Base-by-base conservation (phyloP, 495 filamentous ascomycete genomes). In the Aspergillus baeticus region DNA sequence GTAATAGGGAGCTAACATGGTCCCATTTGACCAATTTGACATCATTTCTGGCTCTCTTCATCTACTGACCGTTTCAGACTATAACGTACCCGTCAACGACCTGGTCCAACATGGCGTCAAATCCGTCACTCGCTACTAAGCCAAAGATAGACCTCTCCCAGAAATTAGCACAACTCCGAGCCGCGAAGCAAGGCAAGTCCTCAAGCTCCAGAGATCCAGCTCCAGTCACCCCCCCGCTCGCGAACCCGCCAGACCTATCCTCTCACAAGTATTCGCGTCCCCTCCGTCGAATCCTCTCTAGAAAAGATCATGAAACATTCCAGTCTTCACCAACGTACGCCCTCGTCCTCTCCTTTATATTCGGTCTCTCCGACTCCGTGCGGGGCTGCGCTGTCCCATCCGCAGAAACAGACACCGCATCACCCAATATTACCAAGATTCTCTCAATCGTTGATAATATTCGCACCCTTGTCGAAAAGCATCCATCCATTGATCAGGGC, bases 331-430 rank as follows among this genome's bases (percentile, higher is more conserved):
- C 87, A 0, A 89, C 92, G 6, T 88, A 92, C 67, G 78, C 71
- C 3, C 84, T 97, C 6, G 77, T 99, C 48, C 66, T 88, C 20
- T 82, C 87, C 17, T 99, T 96, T 64, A 81, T 96, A 58, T 96
- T 96, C 63, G 80, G 82, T 31, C 86, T 98, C 37, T 85, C 91
- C 37, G 92, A 97, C 56, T 84, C 88, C 0, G 89, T 95, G 37
- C 76, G 85, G 51, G 90, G 92, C 64, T 82, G 75, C 15, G 83
- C 89, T n/a, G 78, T 87, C 52, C 91, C 89, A 1, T 81, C 85
- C 34, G 64, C 88, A 61, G 72, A 79, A 11, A 74, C 36, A 15
- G 36, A n/a, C 37, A 82, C 15, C 69, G 54, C 26, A 13, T 80
- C 85, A 54, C 75, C 81, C 10, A 61, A 79, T 36, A 76, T 96